Base-by-base conservation (phyloP, 441 rosid genomes). In the Metrosideros polymorpha region DNA sequence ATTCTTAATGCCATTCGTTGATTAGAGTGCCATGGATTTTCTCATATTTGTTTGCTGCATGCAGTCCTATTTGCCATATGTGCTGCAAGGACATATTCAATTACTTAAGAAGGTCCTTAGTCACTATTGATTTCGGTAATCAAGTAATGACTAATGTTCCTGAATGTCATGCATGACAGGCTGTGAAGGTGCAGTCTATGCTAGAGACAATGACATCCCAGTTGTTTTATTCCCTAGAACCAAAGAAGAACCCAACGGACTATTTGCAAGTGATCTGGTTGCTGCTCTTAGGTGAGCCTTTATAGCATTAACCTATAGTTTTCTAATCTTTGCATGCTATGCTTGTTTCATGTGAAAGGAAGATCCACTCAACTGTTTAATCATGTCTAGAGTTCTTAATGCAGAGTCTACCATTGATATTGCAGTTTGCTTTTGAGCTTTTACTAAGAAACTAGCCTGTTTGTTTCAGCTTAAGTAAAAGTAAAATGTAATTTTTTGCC, bases 151-250 rank as follows among this genome's bases (percentile, higher is more conserved):
- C 79, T 35, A 35, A 35, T 39, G 5, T 12, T 39, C 2, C 47
- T 39, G n/a, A 39, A 71, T 0, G 24, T 71, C 17, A 39, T 71
- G 79, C 79, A 71, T 87, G 82, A 49, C 87, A 97, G 99, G 89
- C 84, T 96, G 99, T 91, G 98, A 98, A 82, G 99, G 99, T 88
- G 96, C 98, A 55, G 91, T 90, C 88, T 95, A 94, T 92, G 97
- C 98, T 22, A 91, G 93, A 89, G 92, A 89, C 50, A 92, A 91
- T 14, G 91, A 89, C 42, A 94, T 97, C 87, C 94, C 96, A 4
- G 95, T 94, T 87, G 84, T 96, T 90, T 56, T 92, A 88, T 95
- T 94, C 87, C 99, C 99, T 45, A 90, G 90, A 88, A 50, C 86
- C 42, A 95, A 93, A 89, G 91, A 92, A 45, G 90, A 89, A 45